Evolutionary conservation across 257 asterid genomes (phyloP), one percentile per base, ranked within the genome.

Genomic region (Catharanthus roseus): DNA sequence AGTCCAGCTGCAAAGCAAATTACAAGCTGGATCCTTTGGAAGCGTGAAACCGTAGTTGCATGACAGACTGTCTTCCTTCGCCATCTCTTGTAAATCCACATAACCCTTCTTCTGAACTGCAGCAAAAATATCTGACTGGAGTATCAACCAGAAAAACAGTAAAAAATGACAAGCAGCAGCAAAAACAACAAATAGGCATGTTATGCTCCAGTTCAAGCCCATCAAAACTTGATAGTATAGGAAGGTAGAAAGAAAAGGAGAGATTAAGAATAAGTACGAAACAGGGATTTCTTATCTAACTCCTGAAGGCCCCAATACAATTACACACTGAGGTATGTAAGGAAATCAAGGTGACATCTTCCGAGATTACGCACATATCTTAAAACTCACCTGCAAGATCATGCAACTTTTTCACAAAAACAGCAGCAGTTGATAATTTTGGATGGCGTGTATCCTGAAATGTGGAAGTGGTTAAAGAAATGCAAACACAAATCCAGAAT

Each of bases 101-200:
- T 91, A 91, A 72, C 96, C 96, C 84, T 81, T 90, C 88, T 91
- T 93, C 77, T 89, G 97, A 82, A 89, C 99, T 91, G 95, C 77
- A 67, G 71, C 63, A 79, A 36, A 63, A 50, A 73, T 49, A 76
- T 71, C 58, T 67, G 77, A 45, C 75, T 6, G n/a, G n/a, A n/a
- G n/a, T n/a, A n/a, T n/a, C n/a, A 44, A 31, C 3, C 31, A 18
- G 55, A 15, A 41, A 49, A 49, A 3, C 2, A 31, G 45, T 21
- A 10, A 18, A 68, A 50, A 68, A 47, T 33, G 61, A 24, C 45
- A 47, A 26, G 5, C 3, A 11, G 29, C 24, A 24, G 44, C 8
- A 24, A 8, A 56, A 23, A 56, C 39, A 29, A n/a, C 66, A 31
- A 65, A 21, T 24, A 41, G 26, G 53, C 26, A 65, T 28, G 36